Evolutionary conservation across 1,284 basidiomycete species (phyloP), one percentile per base, ranked within the genome.

Genomic region (Rhizopogon parksii): DNA sequence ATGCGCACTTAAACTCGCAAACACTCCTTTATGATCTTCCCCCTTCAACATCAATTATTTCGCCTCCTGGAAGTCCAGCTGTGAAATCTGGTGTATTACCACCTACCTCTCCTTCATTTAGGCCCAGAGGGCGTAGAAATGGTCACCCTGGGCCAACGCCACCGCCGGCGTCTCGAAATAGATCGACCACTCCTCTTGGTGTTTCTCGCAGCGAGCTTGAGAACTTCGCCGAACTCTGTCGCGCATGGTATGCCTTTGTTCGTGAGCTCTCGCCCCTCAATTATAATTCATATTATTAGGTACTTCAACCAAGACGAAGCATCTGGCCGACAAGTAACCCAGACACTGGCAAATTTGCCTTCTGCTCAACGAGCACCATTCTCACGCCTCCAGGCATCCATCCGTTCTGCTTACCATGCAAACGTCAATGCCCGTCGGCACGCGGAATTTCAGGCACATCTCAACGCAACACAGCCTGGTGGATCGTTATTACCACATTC

Each of bases 251-350:
- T 57, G 50, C 40, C 32, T 40, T 25, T 30, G 40, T 49, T 59
- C 47, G 43, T 36, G 37, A 45, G 40, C 35, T 40, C 46, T 6
- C 39, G 2, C 3, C 51, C 24, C 40, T 30, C 46, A 34, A 53
- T 57, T 50, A 51, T 45, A 34, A 17, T 24, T n/a, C 38, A 15
- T 55, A 12, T 51, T 50, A 45, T 40, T 57, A 89, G 87, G 86
- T 89, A 88, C 65, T 89, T 81, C 65, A 71, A 80, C 54, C 87
- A 89, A 65, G 83, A 88, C 60, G 82, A 88, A 60, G 74, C 79
- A 57, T 77, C 86, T 25, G 83, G 86, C 27, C 79, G 79, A 47
- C 68, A 74, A 51, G 88, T 90, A 83, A 85, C 85, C n/a, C 82
- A 88, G 58, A 87, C 79, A 4, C 70, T 90, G 47, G 74, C 84